These are phyloP conservation scores for Leptographium radiaticola DNA, from an alignment of 2,329 filamentous ascomycete species.

Conservation along the genomic window DNA sequence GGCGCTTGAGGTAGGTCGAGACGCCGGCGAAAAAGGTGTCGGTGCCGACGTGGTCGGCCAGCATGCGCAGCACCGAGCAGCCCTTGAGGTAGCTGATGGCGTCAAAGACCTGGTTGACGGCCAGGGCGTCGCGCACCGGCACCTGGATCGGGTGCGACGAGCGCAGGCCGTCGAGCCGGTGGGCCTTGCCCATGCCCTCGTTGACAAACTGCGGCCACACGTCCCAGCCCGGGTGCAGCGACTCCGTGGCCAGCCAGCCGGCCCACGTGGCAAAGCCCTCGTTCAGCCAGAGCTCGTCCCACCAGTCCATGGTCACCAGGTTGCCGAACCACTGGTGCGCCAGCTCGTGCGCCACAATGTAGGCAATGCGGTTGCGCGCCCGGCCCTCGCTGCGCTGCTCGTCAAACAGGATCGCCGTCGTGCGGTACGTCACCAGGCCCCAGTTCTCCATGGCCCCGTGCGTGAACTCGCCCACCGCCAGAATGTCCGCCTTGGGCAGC, in stretches of 20 bases:
- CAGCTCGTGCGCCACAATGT: slow-evolving; percentile 95
- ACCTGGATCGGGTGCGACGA: slow-evolving; percentile 95
- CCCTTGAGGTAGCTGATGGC: slow-evolving; percentile 94
- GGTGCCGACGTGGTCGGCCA: slow-evolving; percentile 77
- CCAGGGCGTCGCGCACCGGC: slow-evolving; percentile 80
- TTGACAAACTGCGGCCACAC: slow-evolving; percentile 96
- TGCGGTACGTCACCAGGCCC: slow-evolving; percentile 91
- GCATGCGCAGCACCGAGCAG: slow-evolving; percentile 91
- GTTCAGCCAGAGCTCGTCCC: slow-evolving; percentile 95
- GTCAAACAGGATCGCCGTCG: slow-evolving; percentile 92
- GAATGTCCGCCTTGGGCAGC: slow-evolving; percentile 78
- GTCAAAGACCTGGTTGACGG: slow-evolving; percentile 97
- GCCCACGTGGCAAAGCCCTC: slow-evolving; percentile 98
- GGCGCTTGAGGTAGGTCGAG: slow-evolving; percentile 73
- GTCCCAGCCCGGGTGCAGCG: slow-evolving; percentile 93
- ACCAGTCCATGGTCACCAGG: slow-evolving; percentile 96
- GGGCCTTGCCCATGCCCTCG: slow-evolving; percentile 86
- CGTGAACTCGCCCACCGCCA: slow-evolving; percentile 88
- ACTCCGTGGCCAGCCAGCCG: slow-evolving; percentile 82
- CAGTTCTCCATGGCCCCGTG: slow-evolving; percentile 89
- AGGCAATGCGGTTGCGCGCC: slow-evolving; percentile 89
- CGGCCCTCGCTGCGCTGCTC: slow-evolving; percentile 79
- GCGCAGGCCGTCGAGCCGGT: slow-evolving; percentile 77
- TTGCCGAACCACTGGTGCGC: slow-evolving; percentile 99
- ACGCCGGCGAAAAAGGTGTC: slow-evolving; percentile 87